Evolutionary conservation across 108 stramenopile genomes (phyloP), one percentile per base, ranked within the genome.

Genomic region (Skeletonema menzelii): DNA sequence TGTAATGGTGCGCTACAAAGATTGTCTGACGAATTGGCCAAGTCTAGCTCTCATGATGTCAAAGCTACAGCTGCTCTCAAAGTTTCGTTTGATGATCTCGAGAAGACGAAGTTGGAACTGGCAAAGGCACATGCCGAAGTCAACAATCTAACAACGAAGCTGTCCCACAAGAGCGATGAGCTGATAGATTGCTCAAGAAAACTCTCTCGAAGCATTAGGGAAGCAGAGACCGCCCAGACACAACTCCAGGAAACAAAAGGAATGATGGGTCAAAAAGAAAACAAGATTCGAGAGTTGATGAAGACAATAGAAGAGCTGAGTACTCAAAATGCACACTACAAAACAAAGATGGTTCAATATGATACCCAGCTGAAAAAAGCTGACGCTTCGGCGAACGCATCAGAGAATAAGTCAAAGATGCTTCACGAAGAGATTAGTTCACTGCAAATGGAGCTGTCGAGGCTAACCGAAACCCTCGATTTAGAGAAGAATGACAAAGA

Each of bases 351-450:
- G 24, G 57, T 1, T 24, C 34, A 65, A 44, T 32, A 32, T 12
- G 19, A 27, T 38, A 63, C 53, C 7, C 31, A 62, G 22, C 19
- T 75, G 32, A 66, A 60, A 61, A 58, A 65, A 20, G 20, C 47
- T 8, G 65, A 69, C 11, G 38, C 37, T 40, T 26, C 30, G 24
- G 47, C 13, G 6, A 28, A 57, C 13, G 24, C 56, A 26, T 13
- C 28, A 32, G 60, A 63, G 6, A 26, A 34, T 42, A 24, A 31
- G 19, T 24, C 24, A 42, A 63, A 63, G 34, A 63, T 37, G 37
- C 32, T 24, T 1, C 40, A 35, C 20, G 62, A 63, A 63, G 59
- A 60, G 32, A 60, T 30, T 53, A 53, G 10, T 22, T 24, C 49
- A 22, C 24, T 53, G 22, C 49, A 24, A 53, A 22, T 53, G 49